Evolutionary conservation across 2,329 filamentous ascomycete species (phyloP).

Genomic region (Tolypocladium nubicola): DNA sequence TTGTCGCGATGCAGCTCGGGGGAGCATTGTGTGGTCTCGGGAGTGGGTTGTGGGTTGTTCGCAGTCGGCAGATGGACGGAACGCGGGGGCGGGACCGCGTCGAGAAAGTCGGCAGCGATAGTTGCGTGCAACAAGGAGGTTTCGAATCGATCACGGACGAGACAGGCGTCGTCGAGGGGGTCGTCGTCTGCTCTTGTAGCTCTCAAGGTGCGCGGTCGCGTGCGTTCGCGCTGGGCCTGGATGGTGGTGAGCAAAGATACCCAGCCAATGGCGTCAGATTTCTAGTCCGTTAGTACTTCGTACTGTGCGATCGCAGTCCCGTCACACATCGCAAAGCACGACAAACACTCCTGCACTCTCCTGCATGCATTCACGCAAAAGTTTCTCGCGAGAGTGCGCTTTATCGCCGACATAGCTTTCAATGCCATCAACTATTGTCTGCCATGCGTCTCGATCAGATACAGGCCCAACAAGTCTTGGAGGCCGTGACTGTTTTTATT

Average conservation of each 20-base stretch:
- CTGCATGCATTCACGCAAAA: too few species aligned
- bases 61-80: not conserved
- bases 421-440: too few species aligned
- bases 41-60: not conserved
- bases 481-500: too few species aligned
- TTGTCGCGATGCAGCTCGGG: conserved; percentile 15
- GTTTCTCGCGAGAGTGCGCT: too few species aligned
- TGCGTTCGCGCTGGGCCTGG: not conserved
- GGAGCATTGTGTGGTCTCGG: conserved; percentile 12
- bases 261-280: conserved; percentile 4
- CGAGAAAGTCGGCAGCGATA: not conserved
- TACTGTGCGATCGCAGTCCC: too few species aligned
- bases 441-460: too few species aligned
- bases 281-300: too few species aligned
- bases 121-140: not conserved
- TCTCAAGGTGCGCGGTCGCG: not conserved
- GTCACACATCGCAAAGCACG: too few species aligned
- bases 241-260: conserved; percentile 1
- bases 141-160: not conserved
- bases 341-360: too few species aligned
- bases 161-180: not conserved
- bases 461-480: too few species aligned
- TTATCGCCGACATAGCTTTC: too few species aligned
- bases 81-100: not conserved
- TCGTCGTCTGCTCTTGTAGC: not conserved